Base-by-base conservation (phyloP, 306 rosid species). In the Cucumis cinereus region DNA sequence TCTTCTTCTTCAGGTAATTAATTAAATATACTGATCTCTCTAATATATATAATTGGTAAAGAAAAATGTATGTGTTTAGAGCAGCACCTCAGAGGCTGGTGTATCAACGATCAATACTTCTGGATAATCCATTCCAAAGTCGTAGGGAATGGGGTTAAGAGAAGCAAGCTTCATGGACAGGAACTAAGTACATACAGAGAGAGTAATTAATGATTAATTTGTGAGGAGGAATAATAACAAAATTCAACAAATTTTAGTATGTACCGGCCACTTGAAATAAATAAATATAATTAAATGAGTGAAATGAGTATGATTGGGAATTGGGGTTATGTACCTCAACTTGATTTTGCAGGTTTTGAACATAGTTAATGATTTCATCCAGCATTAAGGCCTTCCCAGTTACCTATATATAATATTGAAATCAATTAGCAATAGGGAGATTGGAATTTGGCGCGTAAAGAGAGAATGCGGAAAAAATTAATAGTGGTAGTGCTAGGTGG, bases 311-410 rank as follows among this genome's bases (percentile, higher is more conserved):
- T 50, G 20, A 16, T 50, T 50, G 0, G 0, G 8, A 16, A 6
- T 50, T 50, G 55, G n/a, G 53, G 16, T 47, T 13, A 47, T 45
- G 70, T 86, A 93, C 98, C 98, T 93, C 98, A 13, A 93, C 93
- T 93, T 89, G 98, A 89, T 87, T 88, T 62, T 93, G 98, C 79
- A 93, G 84, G 87, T 97, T 91, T 88, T 91, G 68, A 30, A 61
- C 68, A 30, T 61, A 61, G 87, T 93, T 93, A 91, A 93, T 93
- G 78, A 93, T 91, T 81, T 91, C 96, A 38, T 93, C 98, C 87
- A 93, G 86, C 96, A 93, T 86, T 77, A 87, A 90, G 87, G 98
- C 97, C 86, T 92, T 93, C 54, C 97, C 98, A 35, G 93, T 84
- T 75, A 91, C 91, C 98, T 93, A 77, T 19, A 4, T 50, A 7